Base-by-base conservation (phyloP, 1,284 basidiomycete genomes). In the Pseudozyma tsukubaensis region DNA sequence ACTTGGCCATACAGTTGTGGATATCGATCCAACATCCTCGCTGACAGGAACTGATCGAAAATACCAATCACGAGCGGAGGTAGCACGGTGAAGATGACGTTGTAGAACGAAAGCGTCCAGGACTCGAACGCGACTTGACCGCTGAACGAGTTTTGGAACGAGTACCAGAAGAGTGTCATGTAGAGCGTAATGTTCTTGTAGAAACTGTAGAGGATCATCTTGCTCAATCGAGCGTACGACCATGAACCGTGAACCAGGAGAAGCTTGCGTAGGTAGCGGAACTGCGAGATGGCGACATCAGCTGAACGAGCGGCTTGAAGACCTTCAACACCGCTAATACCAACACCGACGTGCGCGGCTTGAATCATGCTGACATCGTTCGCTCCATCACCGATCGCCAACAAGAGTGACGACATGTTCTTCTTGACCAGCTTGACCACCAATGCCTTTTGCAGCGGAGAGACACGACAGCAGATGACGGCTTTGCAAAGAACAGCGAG, bases 351-450 rank as follows among this genome's bases (percentile, higher is more conserved):
- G 70, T 89, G 88, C 10, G 88, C 88, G 10, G 88, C 88, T 73
- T 89, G 88, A 66, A 89, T 89, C 88, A 89, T 89, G 55, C 86
- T 86, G 40, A 89, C 88, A 69, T 89, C 88, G 81, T 89, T 89
- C 8, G 88, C 88, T 1, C 88, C 88, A 72, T 89, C 88, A n/a
- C 88, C 88, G 65, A 99, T 99, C 0, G 96, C 96, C 5, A 99
- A 89, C 18, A 98, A 87, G 51, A 97, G 93, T 1, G 94, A 88
- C 61, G 93, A 93, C 75, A 92, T 90, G 85, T 96, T 94, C 86
- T 95, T 95, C 88, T 98, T 99, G 74, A 99, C 96, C 32, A 99
- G 90, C 86, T 98, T 98, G 71, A 99, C 97, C 14, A 99, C 94
- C 29, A 98, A 88, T 0, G 97, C 97, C 85, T 99, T 99, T 84